Base-by-base conservation (phyloP, 768 basidiomycete species). In the Boletus barrowsii region DNA sequence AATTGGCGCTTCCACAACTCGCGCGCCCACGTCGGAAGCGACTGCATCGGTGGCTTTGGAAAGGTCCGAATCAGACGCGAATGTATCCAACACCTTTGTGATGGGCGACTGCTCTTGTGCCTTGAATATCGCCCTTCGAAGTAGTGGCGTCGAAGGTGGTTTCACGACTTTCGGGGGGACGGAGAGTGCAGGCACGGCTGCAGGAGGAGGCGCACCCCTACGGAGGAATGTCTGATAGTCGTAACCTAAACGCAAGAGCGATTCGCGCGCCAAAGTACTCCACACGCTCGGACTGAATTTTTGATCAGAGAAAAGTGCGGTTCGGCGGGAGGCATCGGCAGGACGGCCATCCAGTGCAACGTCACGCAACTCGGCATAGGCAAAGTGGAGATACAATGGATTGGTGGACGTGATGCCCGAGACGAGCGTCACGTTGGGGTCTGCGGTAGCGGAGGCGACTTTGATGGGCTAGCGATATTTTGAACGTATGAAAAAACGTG, bases 201-300 rank as follows among this genome's bases (percentile, higher is more conserved):
- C 58, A 35, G 32, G 72, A 54, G 65, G 47, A 10, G 72, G 62
- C 1, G 67, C 62, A 7, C 90, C 90, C n/a, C 81, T 73, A 1
- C 81, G 76, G 3, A 87, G 70, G 45, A 91, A 73, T 0, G 75
- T 72, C 60, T 87, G 87, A 56, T 90, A 90, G 66, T 93, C 88
- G 1, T 72, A 64, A 10, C 87, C 89, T 1, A 92, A 74, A 8
- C 79, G 64, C 10, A 87, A 62, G 3, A 93, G 75, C 9, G 79
- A 75, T 51, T 84, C 82, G 5, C 87, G 78, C 9, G 74, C 73
- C 32, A 90, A 70, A 2, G 75, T 75, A 18, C 72, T 73, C 90
- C 90, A 92, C 10, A 88, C 68, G 48, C 73, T 82, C 0, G 83
- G 84, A 9, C 72, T 75, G 48, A 81, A 80, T 59, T 86, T 87